Base-by-base conservation (phyloP, 106 monocot species). In the Agapanthus africanus region DNA sequence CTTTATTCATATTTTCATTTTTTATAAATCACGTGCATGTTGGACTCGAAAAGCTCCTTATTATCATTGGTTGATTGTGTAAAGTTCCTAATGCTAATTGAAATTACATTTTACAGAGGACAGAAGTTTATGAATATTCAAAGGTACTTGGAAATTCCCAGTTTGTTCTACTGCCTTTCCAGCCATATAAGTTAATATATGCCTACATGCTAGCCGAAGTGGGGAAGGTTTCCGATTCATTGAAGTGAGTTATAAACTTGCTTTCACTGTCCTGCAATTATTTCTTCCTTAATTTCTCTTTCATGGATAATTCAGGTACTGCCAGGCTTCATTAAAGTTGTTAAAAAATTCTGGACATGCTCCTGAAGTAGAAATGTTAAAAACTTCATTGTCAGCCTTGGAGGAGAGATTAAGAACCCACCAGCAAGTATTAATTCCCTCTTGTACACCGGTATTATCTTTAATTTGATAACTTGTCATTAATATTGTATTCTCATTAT, bases 71-170 rank as follows among this genome's bases (percentile, higher is more conserved):
- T 37, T 41, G 65, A 18, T 68, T 34, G 16, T 50, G 8, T 14
- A 49, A 49, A 4, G 32, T 68, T 68, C 15, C 11, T 25, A n/a
- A 35, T 41, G 36, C 18, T 33, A 18, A 47, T 27, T 50, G 13
- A 40, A 68, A 28, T n/a, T 18, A 30, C n/a, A 67, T 57, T 59
- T 61, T 76, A 31, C 85, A 99, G 99, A 87, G 99, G 73, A 99
- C 99, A 65, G 99, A 99, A 71, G 49, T 99, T 38, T 99, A 90
- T 76, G 99, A 99, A 67, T 87, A 99, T 69, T 83, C 99, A 32
- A 99, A 93, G 70, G 99, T 93, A 56, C 80, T 85, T 57, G 89
- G 92, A 49, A 99, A 99, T 83, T 87, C 99, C 32, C 99, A 99
- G 74, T 99, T 83, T 75, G 73, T 90, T 37, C 77, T 93, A 34